Evolutionary conservation across 2,329 filamentous ascomycete genomes (phyloP), one percentile per base, ranked within the genome.

Genomic region (Epichloe gansuensis): DNA sequence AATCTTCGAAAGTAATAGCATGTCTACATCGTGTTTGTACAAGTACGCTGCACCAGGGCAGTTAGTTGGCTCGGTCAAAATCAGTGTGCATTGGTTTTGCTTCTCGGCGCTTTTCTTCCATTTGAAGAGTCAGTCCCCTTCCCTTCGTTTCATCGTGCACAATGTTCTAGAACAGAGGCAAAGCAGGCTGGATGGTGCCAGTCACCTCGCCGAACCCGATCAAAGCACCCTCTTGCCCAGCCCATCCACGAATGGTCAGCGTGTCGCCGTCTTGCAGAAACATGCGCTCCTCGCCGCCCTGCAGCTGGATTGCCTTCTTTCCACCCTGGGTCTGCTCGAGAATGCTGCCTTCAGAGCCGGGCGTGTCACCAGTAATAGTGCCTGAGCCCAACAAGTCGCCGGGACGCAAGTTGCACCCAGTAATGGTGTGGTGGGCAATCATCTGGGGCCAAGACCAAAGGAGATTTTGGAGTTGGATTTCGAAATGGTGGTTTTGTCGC

Each of bases 391-490:
- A 69, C 44, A 93, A 65, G 62, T 94, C 88, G 45, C 88, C 88
- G 0, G 82, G 76, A 5, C 81, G 77, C 69, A 93, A 75, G 7
- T 83, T 82, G 66, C 88, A 93, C 6, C 88, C 88, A 0, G 82
- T 85, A 54, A 88, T 78, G 3, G 85, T 83, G 65, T 93, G 88
- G 67, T 93, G 88, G 0, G 88, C 79, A 37, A 93, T 72, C 86
- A 91, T 91, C 64, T 93, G 88, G 0, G 85, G 78, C 71, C 89
- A 93, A 0, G 86, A 91, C 76, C 82, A 93, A 1, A 91, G 74
- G 1, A 93, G 72, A 49, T 74, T 67, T 58, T 64, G 1, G 67
- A 65, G 48, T 62, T 70, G 5, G 68, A 69, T 44, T 59, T 61
- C 15, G 59, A 63, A 12, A 72, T 61, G n/a, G 63, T 60, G 2